Evolutionary conservation across 495 filamentous ascomycete genomes (phyloP).

Genomic region (Penicillium arizonense): DNA sequence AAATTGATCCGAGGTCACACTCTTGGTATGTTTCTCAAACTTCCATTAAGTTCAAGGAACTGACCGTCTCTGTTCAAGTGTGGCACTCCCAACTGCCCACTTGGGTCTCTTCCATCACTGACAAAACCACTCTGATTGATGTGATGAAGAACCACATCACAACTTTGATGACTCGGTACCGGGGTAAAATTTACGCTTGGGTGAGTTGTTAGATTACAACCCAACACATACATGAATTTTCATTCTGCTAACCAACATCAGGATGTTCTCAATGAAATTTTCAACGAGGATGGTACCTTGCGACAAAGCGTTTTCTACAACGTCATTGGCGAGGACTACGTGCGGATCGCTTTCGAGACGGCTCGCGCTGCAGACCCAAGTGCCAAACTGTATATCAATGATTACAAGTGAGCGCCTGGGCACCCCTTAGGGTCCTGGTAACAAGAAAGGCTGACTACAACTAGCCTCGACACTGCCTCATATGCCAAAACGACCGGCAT

Average conservation of each 20-base stretch:
- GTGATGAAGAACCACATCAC: slow-evolving; percentile 37
- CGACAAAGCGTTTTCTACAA: slow-evolving; percentile 55
- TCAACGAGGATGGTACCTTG: slow-evolving; percentile 64
- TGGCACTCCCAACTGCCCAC: slow-evolving; percentile 55
- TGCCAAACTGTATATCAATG: slow-evolving; percentile 68
- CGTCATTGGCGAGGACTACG: slow-evolving; percentile 56
- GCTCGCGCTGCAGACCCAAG: slow-evolving; percentile 52
- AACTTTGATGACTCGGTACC: slow-evolving; percentile 25
- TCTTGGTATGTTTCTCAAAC: slow-evolving; percentile 23
- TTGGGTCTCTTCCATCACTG: slow-evolving; percentile 47
- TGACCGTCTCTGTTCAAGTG: slow-evolving; percentile 18
- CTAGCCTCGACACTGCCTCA: slow-evolving; percentile 34
- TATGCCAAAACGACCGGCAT: slow-evolving; percentile 62
- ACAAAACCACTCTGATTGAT: slow-evolving; percentile 39
- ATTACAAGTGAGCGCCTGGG: slow-evolving; percentile 35
- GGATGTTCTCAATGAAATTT: slow-evolving; percentile 74
- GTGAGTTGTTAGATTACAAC: slow-evolving; percentile 5
- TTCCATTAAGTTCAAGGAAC: not conserved
- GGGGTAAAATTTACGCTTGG: slow-evolving; percentile 51
- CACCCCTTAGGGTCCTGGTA: not conserved
- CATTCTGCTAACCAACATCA: slow-evolving; percentile 16
- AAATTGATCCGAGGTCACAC: slow-evolving; percentile 52
- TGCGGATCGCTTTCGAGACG: slow-evolving; percentile 58
- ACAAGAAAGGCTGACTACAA: not conserved
- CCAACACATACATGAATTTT: not conserved